These are phyloP conservation scores for Ustilago esculenta DNA, from an alignment of 1,284 basidiomycete genomes.

Conservation along the genomic window DNA sequence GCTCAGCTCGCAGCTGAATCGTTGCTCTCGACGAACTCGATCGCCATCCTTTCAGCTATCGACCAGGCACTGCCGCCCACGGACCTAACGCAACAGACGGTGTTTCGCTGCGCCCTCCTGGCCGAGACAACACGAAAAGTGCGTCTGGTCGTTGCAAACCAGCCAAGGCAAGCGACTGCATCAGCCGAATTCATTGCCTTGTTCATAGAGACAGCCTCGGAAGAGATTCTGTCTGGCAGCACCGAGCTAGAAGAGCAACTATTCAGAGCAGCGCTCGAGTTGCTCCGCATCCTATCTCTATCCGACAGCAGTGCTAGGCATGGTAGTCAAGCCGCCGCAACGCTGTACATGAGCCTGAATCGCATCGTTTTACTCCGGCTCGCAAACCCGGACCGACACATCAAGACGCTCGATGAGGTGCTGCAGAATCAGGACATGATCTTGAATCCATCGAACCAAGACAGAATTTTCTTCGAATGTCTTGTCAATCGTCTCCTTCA, in stretches of 20 bases:
- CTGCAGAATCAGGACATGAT: conserved; percentile 37
- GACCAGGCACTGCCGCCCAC: conserved; percentile 40
- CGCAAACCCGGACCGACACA: conserved; percentile 7
- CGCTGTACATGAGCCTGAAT: conserved; percentile 49
- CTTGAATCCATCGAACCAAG: conserved; percentile 39
- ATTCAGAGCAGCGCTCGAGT: conserved; percentile 11
- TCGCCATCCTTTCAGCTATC: conserved; percentile 38
- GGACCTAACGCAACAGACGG: conserved; percentile 38
- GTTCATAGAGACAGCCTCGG: conserved; percentile 45
- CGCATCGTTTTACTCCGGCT: conserved; percentile 47
- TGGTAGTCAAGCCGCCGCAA: conserved; percentile 2
- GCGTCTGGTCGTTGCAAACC: conserved; percentile 1
- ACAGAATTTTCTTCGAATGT: conserved; percentile 50
- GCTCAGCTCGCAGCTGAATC: conserved; percentile 39
- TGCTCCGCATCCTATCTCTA: conserved; percentile 21
- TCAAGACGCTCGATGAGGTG: conserved; percentile 26
- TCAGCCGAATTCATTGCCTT: conserved; percentile 21
- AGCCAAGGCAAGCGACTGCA: conserved; percentile 7
- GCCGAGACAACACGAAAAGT: conserved; percentile 14
- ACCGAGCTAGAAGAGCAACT: conserved; percentile 28
- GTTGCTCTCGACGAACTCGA: conserved; percentile 38
- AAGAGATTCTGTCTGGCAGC: conserved; percentile 33
- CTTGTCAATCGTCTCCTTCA: conserved; percentile 42
- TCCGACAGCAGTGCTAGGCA: conserved; percentile 3
- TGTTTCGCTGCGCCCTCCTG: conserved; percentile 31